Percentiles rank a stretch among this genome's conserved stretches.
These are phyloP conservation scores for Penicillium ochrochloron DNA, from an alignment of 495 filamentous ascomycete species.

Conservation along the genomic window DNA sequence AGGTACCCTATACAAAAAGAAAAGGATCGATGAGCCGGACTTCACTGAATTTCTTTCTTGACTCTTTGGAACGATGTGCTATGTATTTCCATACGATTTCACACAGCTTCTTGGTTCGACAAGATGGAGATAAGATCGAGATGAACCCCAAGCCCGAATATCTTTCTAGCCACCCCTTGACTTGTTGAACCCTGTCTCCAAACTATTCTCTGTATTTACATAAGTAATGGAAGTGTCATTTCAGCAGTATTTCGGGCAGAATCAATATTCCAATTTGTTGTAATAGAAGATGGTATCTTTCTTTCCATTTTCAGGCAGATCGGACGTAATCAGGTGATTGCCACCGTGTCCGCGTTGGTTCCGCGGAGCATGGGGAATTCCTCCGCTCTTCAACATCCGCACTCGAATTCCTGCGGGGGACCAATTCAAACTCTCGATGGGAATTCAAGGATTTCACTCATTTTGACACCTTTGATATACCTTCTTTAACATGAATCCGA, in stretches of 20 bases:
- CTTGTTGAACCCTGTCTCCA: neutral
- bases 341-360: conserved; percentile 14
- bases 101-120: neutral
- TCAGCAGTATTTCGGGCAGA: neutral
- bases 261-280: neutral
- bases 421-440: neutral
- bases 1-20: no score
- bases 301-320: neutral
- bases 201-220: neutral
- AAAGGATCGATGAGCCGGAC: no score
- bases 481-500: conserved; percentile 53
- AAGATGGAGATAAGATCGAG: neutral
- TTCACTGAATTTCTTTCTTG: neutral
- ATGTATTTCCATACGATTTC: neutral
- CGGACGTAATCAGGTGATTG: conserved; percentile 21
- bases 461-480: neutral
- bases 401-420: neutral
- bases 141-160: neutral
- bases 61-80: neutral
- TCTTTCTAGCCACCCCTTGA: neutral
- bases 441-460: neutral
- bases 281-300: neutral
- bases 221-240: neutral
- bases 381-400: conserved; percentile 7
- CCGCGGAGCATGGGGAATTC: conserved; percentile 9